Evolutionary conservation across 805 yeast genomes (phyloP), one percentile per base, ranked within the genome.

Genomic region (Yarrowia sp.): DNA sequence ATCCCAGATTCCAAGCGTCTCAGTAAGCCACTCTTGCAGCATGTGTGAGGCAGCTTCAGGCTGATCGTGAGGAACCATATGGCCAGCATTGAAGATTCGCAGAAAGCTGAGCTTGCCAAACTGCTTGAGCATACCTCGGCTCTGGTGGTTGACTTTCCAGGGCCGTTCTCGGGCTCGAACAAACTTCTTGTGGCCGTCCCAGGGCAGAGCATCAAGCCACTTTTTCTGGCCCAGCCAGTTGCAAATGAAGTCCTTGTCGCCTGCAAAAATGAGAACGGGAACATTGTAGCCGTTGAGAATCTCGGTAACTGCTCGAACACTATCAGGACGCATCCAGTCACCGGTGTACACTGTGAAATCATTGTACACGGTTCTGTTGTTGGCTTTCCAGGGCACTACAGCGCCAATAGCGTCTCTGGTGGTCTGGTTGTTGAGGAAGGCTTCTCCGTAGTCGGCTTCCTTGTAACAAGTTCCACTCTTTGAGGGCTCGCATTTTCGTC

Each of bases 201-300:
- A 90, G 67, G 80, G 83, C 68, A 90, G 78, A 68, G 76, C 80
- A 73, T 88, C 82, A 14, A 92, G 78, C 95, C 96, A 90, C 13
- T 89, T 95, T 69, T 84, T 84, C 77, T 90, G 89, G 69, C 97
- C 97, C 69, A 91, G 80, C 95, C 97, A 91, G 79, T 91, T 91
- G 78, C 97, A 91, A 73, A 91, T 90, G 76, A 83, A 91, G 76
- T 91, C 97, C 76, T 91, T 89, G 75, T 91, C 96, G 73, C 97
- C 97, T n/a, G 97, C 97, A 71, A 91, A 92, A 67, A 90, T 84
- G 72, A 92, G 82, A 4, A 91, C 92, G 17, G 97, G 96, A 53
- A 90, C 73, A 15, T 45, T 45, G 22, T 84, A 87, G 66, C 81
- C 75, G 71, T 89, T 87, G 70, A 91, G 81, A 67, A 86, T 78